phyloP scores from a whole-genome alignment of 495 filamentous ascomycete species.

The Penicillium dipodomyicola region DNA sequence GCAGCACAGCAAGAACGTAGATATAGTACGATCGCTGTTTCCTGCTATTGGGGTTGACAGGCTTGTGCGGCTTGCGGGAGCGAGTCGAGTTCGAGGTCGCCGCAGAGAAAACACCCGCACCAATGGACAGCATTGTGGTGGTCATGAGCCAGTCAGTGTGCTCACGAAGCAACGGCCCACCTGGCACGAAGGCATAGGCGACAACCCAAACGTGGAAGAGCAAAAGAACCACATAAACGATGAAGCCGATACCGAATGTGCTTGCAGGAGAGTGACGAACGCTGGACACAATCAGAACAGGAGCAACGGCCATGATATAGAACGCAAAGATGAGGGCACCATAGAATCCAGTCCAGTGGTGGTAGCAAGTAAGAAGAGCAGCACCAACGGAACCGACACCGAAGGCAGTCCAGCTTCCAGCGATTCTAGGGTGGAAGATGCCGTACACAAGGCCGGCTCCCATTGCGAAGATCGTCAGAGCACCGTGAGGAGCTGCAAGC shows the following conservation, averaged over 20 bases:
- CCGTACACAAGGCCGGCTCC: constrained; percentile 75
- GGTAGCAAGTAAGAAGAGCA: constrained; percentile 72
- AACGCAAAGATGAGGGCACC: constrained; percentile 72
- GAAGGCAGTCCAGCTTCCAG: constrained; percentile 77
- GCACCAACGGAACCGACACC: constrained; percentile 76
- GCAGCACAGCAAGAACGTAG: constrained; percentile 68
- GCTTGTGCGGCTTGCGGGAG: constrained; percentile 42
- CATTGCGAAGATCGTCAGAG: constrained; percentile 82
- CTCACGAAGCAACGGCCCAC: constrained; percentile 88
- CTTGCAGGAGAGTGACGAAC: constrained; percentile 69
- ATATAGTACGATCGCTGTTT: constrained; percentile 66
- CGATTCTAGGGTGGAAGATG: constrained; percentile 66
- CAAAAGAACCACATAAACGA: constrained; percentile 86
- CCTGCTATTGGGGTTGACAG: constrained; percentile 51
- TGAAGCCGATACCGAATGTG: constrained; percentile 82
- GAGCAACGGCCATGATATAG: constrained; percentile 79
- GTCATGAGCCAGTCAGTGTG: constrained; percentile 95
- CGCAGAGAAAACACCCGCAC: constrained; percentile 78
- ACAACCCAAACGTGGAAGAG: constrained; percentile 98
- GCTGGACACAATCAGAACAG: constrained; percentile 72
- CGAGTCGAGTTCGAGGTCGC: constrained; percentile 50
- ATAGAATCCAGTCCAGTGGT: constrained; percentile 87
- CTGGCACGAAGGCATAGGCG: constrained; percentile 98
- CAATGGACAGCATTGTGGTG: constrained; percentile 78
- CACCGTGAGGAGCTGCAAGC: constrained; percentile 83